phyloP scores from a whole-genome alignment of 495 filamentous ascomycete genomes.

The Neurospora sp. region DNA sequence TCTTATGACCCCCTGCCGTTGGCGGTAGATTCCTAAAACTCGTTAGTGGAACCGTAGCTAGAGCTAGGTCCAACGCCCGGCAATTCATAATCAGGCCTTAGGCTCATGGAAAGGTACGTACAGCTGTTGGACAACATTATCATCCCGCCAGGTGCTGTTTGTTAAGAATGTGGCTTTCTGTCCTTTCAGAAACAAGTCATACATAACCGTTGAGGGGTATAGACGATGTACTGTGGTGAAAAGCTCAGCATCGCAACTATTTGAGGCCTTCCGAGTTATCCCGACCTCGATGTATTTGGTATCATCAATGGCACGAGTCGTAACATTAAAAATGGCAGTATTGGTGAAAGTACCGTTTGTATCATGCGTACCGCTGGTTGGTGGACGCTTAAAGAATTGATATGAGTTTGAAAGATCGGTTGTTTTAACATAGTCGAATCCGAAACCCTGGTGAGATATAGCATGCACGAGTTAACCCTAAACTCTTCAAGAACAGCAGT shows the following conservation, averaged over 20 bases:
- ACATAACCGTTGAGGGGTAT: neutral
- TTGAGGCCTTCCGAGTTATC: neutral
- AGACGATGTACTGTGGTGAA: neutral
- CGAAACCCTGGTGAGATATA: too few species aligned
- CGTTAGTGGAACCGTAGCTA: too few species aligned
- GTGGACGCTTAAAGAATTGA: too few species aligned
- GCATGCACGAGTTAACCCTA: too few species aligned
- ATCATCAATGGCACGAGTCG: neutral
- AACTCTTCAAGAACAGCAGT: too few species aligned
- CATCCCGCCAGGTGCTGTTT: neutral
- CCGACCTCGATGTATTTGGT: neutral
- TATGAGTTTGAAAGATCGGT: too few species aligned
- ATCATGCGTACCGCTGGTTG: too few species aligned
- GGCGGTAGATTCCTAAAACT: neutral
- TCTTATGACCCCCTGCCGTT: too few species aligned
- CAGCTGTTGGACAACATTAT: neutral
- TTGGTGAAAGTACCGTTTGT: too few species aligned
- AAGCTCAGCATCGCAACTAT: neutral
- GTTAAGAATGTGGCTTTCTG: neutral
- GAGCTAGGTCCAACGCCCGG: too few species aligned
- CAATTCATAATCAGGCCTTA: too few species aligned
- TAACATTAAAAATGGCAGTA: neutral
- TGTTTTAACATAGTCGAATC: too few species aligned
- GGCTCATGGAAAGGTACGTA: neutral
- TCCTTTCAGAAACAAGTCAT: neutral